Evolutionary conservation across 179 eudicot genomes (phyloP), one percentile per base, ranked within the genome.

Genomic region (Nepenthes alata): DNA sequence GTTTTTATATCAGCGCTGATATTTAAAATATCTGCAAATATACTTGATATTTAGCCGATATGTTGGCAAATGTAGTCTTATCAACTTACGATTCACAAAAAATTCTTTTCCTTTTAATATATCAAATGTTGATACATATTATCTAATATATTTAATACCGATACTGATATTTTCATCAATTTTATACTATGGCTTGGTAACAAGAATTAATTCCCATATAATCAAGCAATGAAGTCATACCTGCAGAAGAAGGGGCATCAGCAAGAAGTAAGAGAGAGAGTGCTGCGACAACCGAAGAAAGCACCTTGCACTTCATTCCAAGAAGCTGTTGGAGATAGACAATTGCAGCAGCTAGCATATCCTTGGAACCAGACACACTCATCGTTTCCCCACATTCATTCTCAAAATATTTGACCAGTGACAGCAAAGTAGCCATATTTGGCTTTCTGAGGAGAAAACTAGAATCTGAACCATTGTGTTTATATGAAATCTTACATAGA

Each of bases 281-380:
- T 41, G 95, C 88, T 66, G 83, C 80, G 61, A 82, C 83, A 50
- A 79, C 87, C 14, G 97, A 85, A 41, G 93, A 81, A 62, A 80
- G 80, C 66, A 81, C 61, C n/a, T 55, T 55, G 66, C 77, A 77
- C 49, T 78, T 77, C 60, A 62, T 57, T 69, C 83, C 83, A 55
- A 81, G 76, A 67, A 73, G 84, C 74, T 75, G 89, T n/a, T 81
- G 85, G 38, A 93, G 90, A 69, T 82, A 74, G 62, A 80, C 74
- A 47, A 93, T 69, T 50, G 73, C 54, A 47, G 78, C 72, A 51
- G 91, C 90, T 62, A 83, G 70, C n/a, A 68, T 65, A 63, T 76
- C 81, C 74, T 65, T 76, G 72, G 77, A 70, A 45, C 80, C 81
- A 57, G 71, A 57, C 52, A n/a, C 41, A 34, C 36, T 61, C 55